Base-by-base conservation (phyloP, 2,329 filamentous ascomycete genomes). In the Raffaelea albimanens region DNA sequence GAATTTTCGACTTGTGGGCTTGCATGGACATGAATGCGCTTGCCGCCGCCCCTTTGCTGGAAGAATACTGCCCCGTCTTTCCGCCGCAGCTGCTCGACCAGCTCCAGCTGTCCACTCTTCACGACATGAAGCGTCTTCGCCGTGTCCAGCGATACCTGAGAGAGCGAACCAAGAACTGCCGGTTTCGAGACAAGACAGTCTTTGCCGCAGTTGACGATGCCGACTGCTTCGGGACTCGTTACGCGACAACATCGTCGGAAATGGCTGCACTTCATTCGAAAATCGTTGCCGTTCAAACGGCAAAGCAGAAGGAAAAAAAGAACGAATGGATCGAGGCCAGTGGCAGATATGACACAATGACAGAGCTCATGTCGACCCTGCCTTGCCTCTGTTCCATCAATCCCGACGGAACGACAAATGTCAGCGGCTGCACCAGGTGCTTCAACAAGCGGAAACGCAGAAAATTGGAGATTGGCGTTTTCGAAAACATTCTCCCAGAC, bases 1-100 rank as follows among this genome's bases (percentile, higher is more conserved):
- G 63, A 7, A 40, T 78, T 0, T 70, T 84, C 56, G 72, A 78
- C 44, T 53, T 81, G 0, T 86, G 80, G 81, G 57, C 74, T 3
- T 55, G 58, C 1, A 68, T 83, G 58, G 82, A 86, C 1, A 68
- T 83, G 58, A 82, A 86, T 52, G 55, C 62, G 11, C 59, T 57
- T n/a, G 71, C 73, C 1, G 50, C 52, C 0, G 76, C 66, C 42
- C 70, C 72, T 0, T 57, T 83, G 0, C 60, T 86, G 0, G 23
- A 43, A 0, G 61, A 75, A 0, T 81, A 73, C 45, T 64, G 73
- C 14, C 75, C 80, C 0, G 62, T 66, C 0, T 74, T 86, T 42
- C 52, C 59, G 0, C 60, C 72, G 0, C 63, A 71, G 3, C 56
- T 74, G 0, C 60, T 86, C 1, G 70, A 84, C 54, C 63, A 70